Conservation (phyloP, 139 green algal species). For the Spirogloea muscicola region DNA sequence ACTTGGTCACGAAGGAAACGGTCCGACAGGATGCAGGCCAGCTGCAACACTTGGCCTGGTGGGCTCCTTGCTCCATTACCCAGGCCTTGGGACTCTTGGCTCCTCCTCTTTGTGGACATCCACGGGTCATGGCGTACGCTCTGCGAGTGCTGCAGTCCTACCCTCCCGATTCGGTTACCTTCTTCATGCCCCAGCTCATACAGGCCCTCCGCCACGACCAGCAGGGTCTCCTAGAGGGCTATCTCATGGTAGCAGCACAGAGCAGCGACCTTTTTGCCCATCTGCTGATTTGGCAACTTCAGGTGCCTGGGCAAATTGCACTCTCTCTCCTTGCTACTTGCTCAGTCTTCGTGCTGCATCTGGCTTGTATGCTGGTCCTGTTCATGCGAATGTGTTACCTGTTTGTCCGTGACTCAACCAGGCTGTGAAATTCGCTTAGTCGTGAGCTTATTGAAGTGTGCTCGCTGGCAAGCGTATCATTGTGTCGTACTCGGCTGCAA, state of each 20-base stretch:
- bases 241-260: constrained; percentile 65
- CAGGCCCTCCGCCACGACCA: constrained; percentile 64
- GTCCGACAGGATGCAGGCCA: constrained; percentile 12
- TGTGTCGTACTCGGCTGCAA: too few relatives aligned
- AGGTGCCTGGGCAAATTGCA: too few relatives aligned
- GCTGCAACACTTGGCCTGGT: constrained; percentile 33
- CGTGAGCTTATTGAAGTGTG: too few relatives aligned
- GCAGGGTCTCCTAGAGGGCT: constrained; percentile 58
- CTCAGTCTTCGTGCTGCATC: too few relatives aligned
- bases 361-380: too few relatives aligned
- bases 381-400: too few relatives aligned
- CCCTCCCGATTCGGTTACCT: constrained; percentile 32
- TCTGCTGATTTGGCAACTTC: constrained; percentile 80
- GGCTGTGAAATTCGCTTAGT: too few relatives aligned
- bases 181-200: constrained; percentile 90
- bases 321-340: too few relatives aligned
- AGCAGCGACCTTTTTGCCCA: constrained; percentile 75
- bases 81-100: constrained; percentile 29
- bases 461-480: too few relatives aligned
- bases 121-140: constrained; percentile 44
- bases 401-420: too few relatives aligned
- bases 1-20: constrained; percentile 25
- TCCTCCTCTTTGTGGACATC: constrained; percentile 26
- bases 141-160: constrained; percentile 44
- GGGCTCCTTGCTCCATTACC: constrained; percentile 47